These are phyloP conservation scores for Smallanthus sonchifolius DNA, from an alignment of 129 eudicot species.

Conservation along the genomic window DNA sequence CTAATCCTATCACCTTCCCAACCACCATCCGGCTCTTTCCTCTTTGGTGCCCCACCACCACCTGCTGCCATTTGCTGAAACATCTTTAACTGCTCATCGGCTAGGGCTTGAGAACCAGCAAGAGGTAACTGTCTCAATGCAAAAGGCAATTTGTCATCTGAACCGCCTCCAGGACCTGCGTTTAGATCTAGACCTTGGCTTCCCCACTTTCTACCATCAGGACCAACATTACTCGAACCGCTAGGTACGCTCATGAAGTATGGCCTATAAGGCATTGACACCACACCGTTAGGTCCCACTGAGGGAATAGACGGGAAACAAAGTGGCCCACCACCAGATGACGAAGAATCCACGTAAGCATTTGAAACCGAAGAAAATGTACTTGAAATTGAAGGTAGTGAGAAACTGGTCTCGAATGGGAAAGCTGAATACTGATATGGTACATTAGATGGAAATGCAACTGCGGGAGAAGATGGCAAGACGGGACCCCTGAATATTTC, in stretches of 20 bases:
- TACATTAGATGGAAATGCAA: conserved; percentile 24
- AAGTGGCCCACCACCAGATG: conserved; percentile 56
- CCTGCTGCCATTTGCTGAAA: conserved; percentile 42
- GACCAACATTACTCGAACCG: conserved; percentile 31
- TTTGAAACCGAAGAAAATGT: conserved; percentile 43
- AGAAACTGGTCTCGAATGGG: conserved; percentile 67
- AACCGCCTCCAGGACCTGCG: conserved; percentile 60
- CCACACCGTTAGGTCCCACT: conserved; percentile 45
- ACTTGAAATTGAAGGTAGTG: conserved; percentile 47
- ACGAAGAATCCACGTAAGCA: conserved; percentile 38
- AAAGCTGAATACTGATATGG: conserved; percentile 62
- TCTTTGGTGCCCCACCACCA: conserved; percentile 45
- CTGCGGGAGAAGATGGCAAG: conserved; percentile 35
- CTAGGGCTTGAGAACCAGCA: conserved; percentile 42
- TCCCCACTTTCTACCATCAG: conserved; percentile 59
- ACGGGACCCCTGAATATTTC: conserved; percentile 38
- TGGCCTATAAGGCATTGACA: conserved; percentile 55
- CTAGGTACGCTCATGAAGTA: conserved; percentile 55
- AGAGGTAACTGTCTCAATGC: conserved; percentile 50
- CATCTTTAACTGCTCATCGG: conserved; percentile 65
- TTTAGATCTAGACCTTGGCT: conserved; percentile 78
- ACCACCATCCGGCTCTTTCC: conserved; percentile 81
- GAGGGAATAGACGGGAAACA: conserved; percentile 49
- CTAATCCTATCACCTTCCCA: conserved; percentile 57
- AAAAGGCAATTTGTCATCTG: conserved; percentile 46